Conservation (phyloP, 1,139 yeast species). For the Yamadazyma diddensiae region DNA sequence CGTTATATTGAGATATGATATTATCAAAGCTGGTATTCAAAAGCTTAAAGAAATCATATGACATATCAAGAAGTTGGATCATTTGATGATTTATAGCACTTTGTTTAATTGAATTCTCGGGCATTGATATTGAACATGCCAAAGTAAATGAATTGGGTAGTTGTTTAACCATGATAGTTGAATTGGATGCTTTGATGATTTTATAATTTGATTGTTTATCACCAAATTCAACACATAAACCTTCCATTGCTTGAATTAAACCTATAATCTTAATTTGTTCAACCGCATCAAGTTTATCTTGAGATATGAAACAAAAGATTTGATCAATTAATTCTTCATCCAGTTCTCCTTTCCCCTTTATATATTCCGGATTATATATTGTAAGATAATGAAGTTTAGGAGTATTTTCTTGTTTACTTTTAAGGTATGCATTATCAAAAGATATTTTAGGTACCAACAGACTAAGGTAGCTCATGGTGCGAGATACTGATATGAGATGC, state of each 20-base stretch:
- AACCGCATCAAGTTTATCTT: conserved; percentile 13
- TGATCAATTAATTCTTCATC: conserved; percentile 29
- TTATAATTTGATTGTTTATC: conserved; percentile 12
- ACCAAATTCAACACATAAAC: conserved; percentile 11
- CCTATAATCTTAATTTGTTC: conserved; percentile 36
- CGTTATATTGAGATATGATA: conserved; percentile 18
- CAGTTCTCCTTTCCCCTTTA: conserved; percentile 21
- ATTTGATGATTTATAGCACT: conserved; percentile 28
- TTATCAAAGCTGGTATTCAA: conserved; percentile 24
- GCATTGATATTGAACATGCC: conserved; percentile 26
- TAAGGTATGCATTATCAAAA: conserved; percentile 14
- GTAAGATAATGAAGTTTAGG: conserved; percentile 18
- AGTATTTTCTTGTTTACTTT: conserved; percentile 12
- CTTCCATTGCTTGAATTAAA: conserved; percentile 35
- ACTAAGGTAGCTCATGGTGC: conserved; percentile 19
- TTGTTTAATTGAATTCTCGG: conserved; percentile 16
- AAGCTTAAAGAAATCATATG: conserved; percentile 26
- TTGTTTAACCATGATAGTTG: conserved; percentile 25
- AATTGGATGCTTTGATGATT: conserved; percentile 25
- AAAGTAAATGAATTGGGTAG: conserved; percentile 27
- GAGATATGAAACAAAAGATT: conserved; percentile 27
- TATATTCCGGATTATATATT: conserved; percentile 23
- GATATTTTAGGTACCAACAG: conserved; percentile 19
- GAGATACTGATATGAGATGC: too few relatives aligned
- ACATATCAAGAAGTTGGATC: conserved; percentile 19